Base-by-base conservation (phyloP, 495 filamentous ascomycete species). In the Monascus purpureus region DNA sequence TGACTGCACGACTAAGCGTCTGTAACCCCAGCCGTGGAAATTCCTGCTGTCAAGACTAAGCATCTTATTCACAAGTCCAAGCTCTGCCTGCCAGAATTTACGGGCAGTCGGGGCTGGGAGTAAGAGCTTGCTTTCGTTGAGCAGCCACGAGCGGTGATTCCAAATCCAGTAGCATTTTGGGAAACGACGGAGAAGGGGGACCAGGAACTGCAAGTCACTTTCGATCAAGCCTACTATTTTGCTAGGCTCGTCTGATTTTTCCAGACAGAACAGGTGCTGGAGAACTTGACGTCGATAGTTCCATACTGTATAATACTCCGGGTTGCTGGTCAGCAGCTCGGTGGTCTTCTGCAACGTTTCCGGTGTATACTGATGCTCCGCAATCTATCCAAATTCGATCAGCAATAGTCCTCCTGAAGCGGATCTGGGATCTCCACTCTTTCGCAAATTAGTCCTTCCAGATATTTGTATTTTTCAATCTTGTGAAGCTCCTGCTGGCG, bases 131-230 rank as follows among this genome's bases (percentile, higher is more conserved):
- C 75, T 73, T 50, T 82, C 72, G 28, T 77, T 59, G 12, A 99
- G 61, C 1, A 86, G 59, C 90, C 92, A 96, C 8, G 75, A 55
- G n/a, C 90, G 77, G 57, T 95, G 82, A 52, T 92, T 93, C 90
- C 90, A 99, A 26, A 99, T 83, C 86, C 90, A 95, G 63, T 99
- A 99, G 63, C 90, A 96, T 59, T 99, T 99, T 15, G 90, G 92
- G 43, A 72, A 84, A 39, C 83, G 72, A 20, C 73, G 64, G 23
- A 96, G 73, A 8, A 99, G 67, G 2, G 83, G 83, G 23, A 95
- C 66, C 23, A 86, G 71, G 49, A 94, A 90, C 15, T 56, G 50
- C 16, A 96, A 65, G 43, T 97, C 90, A 39, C 60, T 68, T 25
- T 75, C 66, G 51, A 71, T 61, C 38, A 80, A 55, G 19, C 65